Evolutionary conservation across 208 protist species (phyloP), one percentile per base, ranked within the genome.

Genomic region (Porcisia deanei): DNA sequence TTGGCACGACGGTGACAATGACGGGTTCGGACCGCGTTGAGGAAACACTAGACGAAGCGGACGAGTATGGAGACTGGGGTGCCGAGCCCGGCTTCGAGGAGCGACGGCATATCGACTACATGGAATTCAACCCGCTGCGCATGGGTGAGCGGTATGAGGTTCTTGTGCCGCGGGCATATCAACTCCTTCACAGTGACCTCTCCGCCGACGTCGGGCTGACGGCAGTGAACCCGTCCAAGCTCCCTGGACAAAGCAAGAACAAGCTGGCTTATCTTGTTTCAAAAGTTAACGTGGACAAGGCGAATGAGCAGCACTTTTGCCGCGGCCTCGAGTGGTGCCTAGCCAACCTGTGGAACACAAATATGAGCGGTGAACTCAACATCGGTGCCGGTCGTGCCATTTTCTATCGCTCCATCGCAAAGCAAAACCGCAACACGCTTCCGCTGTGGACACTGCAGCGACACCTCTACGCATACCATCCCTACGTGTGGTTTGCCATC

Each of bases 11-110:
- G 0, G 83, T 91, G 6, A 68, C 82, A 2, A 80, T 94, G 68
- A 88, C 89, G 12, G 91, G 91, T 63, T 91, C 92, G 68, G 91
- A 94, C 74, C 83, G 88, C 55, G 82, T 86, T 1, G 90, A 94
- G 61, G 94, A 96, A 65, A 85, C 87, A 14, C 83, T 97, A 18
- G 92, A 97, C 47, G 92, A 96, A 75, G 91, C 94, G 12, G 94
- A 97, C 69, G 94, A 96, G 78, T 97, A 97, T 72, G 94, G 94
- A n/a, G 94, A 97, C 77, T 97, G 94, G 94, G 94, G 94, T 18
- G 88, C 84, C 10, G 92, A 96, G 80, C 92, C 91, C 1, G 89
- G 89, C 65, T 96, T 96, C 77, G 92, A 97, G 73, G 70, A 92
- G 74, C 70, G 85, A 3, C 83, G 89, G 0, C 75, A 86, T 57